Evolutionary conservation across 176 grass and related monocot species (phyloP).

Genomic region (Cenchrus fungigraminus): DNA sequence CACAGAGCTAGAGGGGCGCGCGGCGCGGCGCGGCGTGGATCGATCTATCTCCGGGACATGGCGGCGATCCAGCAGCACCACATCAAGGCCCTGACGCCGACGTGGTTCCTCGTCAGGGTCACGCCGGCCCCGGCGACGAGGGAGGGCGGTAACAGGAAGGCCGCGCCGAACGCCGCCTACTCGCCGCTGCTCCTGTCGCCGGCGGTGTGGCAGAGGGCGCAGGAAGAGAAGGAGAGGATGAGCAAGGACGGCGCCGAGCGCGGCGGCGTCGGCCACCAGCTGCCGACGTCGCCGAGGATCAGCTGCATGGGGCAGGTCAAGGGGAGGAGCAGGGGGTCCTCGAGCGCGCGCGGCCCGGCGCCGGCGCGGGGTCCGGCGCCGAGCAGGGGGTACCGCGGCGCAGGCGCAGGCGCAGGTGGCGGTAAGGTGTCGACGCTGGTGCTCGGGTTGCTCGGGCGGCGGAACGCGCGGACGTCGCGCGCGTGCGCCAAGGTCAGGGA

Average conservation of each 20-base stretch:
- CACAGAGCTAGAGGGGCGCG: background rate
- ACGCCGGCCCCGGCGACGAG: slow-evolving; percentile 2
- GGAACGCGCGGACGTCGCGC: slow-evolving; percentile 16
- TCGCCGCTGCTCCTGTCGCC: slow-evolving; percentile 48
- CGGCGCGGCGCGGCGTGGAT: background rate
- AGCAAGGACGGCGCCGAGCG: background rate
- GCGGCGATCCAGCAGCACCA: slow-evolving; percentile 26
- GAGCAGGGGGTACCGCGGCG: background rate
- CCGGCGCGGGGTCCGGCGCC: background rate
- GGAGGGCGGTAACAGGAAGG: slow-evolving; percentile 23
- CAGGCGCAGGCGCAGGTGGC: background rate
- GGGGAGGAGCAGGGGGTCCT: slow-evolving; percentile 1
- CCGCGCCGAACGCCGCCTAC: background rate
- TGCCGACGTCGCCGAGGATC: slow-evolving; percentile 57
- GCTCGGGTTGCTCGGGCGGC: slow-evolving; percentile 33
- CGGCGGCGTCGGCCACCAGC: background rate
- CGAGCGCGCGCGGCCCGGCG: background rate
- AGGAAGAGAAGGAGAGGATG: slow-evolving; percentile 14
- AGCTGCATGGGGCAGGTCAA: slow-evolving; percentile 59
- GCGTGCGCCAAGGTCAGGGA: slow-evolving; percentile 46
- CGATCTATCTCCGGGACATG: background rate
- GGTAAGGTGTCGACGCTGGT: slow-evolving; percentile 27
- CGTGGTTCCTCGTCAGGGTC: slow-evolving; percentile 33
- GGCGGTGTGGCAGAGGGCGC: slow-evolving; percentile 34
- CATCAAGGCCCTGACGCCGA: slow-evolving; percentile 35